Percentiles rank a stretch among this genome's conserved stretches.
These are phyloP conservation scores for Aspergillus persii DNA, from an alignment of 2,329 filamentous ascomycete genomes.

Conservation along the genomic window DNA sequence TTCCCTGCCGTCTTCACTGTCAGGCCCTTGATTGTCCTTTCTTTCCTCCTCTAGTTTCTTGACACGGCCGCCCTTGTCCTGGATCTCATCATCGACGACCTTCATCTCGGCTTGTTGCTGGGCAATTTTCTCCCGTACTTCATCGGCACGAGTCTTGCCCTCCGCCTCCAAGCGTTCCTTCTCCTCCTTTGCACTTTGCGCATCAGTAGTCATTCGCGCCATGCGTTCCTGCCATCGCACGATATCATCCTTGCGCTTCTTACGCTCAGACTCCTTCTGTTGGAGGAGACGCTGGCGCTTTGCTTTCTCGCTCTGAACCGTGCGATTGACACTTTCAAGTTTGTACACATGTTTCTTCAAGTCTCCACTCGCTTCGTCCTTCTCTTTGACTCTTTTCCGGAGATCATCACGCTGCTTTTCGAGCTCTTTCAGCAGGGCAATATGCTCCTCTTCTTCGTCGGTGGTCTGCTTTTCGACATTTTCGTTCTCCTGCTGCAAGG, in stretches of 20 bases:
- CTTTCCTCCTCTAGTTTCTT: constrained; percentile 61
- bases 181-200: constrained; percentile 44
- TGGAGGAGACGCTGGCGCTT: constrained; percentile 69
- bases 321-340: constrained; percentile 77
- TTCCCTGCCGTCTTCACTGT: constrained; percentile 51
- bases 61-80: constrained; percentile 59
- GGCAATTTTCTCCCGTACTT: constrained; percentile 45
- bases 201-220: constrained; percentile 51
- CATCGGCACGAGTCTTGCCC: constrained; percentile 38
- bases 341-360: constrained; percentile 76
- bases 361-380: constrained; percentile 84
- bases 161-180: constrained; percentile 42
- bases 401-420: constrained; percentile 77
- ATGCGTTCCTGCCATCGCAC: constrained; percentile 57
- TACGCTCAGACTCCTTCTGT: constrained; percentile 59
- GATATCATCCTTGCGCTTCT: constrained; percentile 61
- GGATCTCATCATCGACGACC: constrained; percentile 59
- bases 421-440: constrained; percentile 63
- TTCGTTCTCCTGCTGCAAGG: constrained; percentile 78
- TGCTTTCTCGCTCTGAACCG: constrained; percentile 72
- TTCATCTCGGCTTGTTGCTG: constrained; percentile 52
- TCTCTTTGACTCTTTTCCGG: constrained; percentile 75
- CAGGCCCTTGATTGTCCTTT: constrained; percentile 48
- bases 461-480: constrained; percentile 67
- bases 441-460: constrained; percentile 68